Evolutionary conservation across 2,329 filamentous ascomycete genomes (phyloP).

Genomic region (Aspergillus proliferans): DNA sequence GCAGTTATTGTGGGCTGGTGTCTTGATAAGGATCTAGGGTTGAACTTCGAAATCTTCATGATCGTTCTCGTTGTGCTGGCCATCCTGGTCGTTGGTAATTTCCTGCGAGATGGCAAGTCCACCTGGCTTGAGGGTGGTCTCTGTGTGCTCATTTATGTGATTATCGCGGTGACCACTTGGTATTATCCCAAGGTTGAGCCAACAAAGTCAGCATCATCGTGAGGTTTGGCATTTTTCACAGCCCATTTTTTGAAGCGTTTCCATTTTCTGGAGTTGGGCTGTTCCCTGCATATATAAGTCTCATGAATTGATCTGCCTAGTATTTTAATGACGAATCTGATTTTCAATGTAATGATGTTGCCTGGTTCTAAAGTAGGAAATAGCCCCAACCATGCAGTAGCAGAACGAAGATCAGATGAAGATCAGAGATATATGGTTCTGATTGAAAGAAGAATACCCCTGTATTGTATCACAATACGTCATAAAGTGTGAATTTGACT

Average conservation of each 20-base stretch:
- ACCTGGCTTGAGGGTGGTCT: slow-evolving; percentile 86
- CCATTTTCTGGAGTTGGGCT: not conserved
- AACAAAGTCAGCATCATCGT: not conserved
- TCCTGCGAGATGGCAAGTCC: slow-evolving; percentile 78
- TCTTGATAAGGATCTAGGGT: slow-evolving; percentile 61
- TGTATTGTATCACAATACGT: not conserved
- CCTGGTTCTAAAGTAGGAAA: no score
- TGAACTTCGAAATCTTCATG: slow-evolving; percentile 85
- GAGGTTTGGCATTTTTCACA: not conserved
- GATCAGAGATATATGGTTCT: no score
- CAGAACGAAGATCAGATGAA: no score
- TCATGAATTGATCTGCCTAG: not conserved
- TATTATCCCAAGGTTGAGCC: slow-evolving; percentile 52
- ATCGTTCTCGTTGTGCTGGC: slow-evolving; percentile 73
- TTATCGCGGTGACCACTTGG: slow-evolving; percentile 57
- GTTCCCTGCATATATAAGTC: not conserved
- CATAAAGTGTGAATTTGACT: not conserved
- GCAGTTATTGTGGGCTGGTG: slow-evolving; percentile 82
- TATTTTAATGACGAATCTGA: no score
- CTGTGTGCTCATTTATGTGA: slow-evolving; percentile 60
- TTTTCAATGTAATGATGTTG: no score
- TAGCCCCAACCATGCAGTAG: no score
- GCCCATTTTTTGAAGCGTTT: not conserved
- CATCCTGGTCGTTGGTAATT: slow-evolving; percentile 81
- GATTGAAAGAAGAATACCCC: not conserved